Conservation (phyloP, 2,329 filamentous ascomycete genomes). For the Chalara sp. region DNA sequence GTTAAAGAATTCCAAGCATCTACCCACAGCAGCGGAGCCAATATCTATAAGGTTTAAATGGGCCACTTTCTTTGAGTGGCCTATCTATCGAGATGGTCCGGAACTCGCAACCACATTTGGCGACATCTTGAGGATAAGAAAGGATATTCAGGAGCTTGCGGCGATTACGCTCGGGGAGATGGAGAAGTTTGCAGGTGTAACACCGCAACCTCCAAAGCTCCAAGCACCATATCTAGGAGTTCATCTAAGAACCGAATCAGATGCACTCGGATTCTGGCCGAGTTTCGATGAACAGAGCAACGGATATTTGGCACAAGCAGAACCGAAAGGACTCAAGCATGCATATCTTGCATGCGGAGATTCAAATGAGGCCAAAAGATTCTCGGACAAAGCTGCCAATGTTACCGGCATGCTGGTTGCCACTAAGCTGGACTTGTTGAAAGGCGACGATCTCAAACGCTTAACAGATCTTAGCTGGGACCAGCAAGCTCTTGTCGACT, state of each 20-base stretch:
- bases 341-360: constrained; percentile 42
- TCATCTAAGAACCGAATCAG: constrained; percentile 41
- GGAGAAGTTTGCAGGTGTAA: constrained; percentile 28
- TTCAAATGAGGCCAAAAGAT: constrained; percentile 33
- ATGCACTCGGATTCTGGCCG: constrained; percentile 40
- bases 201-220: constrained; percentile 7
- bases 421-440: constrained; percentile 37
- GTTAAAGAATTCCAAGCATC: constrained; percentile 12
- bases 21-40: constrained; percentile 12
- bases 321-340: constrained; percentile 27
- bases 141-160: constrained; percentile 36
- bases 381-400: constrained; percentile 28
- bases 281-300: constrained; percentile 34
- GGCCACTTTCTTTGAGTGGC: constrained; percentile 33
- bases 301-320: constrained; percentile 32
- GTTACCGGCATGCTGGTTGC: constrained; percentile 30
- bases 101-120: constrained; percentile 40
- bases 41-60: constrained; percentile 19
- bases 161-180: constrained; percentile 25
- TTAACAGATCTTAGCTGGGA: constrained; percentile 37
- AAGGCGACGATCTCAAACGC: constrained; percentile 26
- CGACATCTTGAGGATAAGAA: constrained; percentile 33
- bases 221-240: constrained; percentile 29
- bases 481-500: constrained; percentile 44
- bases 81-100: constrained; percentile 38